Evolutionary conservation across 805 yeast species (phyloP), one percentile per base, ranked within the genome.

Genomic region (Wickerhamomyces xylosicus): DNA sequence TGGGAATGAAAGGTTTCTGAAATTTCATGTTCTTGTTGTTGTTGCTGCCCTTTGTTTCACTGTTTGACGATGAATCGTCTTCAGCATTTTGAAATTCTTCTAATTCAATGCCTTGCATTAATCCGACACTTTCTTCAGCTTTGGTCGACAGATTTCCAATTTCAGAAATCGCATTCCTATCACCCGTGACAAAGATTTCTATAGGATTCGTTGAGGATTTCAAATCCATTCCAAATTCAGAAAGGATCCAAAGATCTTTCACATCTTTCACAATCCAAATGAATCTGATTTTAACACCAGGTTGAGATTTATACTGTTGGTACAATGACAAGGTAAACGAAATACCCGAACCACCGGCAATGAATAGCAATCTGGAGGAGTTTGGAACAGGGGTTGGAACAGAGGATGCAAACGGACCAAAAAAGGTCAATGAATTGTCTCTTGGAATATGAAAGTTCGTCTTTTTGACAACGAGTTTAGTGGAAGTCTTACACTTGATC

Each of bases 311-410:
- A 36, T 74, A 59, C 41, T 67, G 59, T 35, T 65, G 64, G 48
- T 64, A 70, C 1, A 78, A 33, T 0, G 83, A 77, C 9, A 78
- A 44, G 3, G 79, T 82, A 39, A 71, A 71, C 0, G 87, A 77
- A 10, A 82, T 69, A 1, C 90, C 89, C 2, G 85, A 73, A 0
- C 92, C 92, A 13, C 89, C 90, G 45, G 79, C 72, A 1, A 81
- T 63, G 16, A 81, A 65, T 14, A 63, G 53, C 1, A 77, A 69
- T 31, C 71, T 67, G 27, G 67, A 69, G 0, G 73, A 77, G 0
- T 73, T 64, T 31, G 60, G 56, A 44, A 72, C 67, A 43, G 74
- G 70, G 16, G 50, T 44, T 11, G 70, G 62, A 4, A 75, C 40
- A 15, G 19, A 4, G 4, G 80, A 64, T 3, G 72, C 64, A 48